phyloP scores from a whole-genome alignment of 1,139 yeast genomes.

The Pichia sp. region DNA sequence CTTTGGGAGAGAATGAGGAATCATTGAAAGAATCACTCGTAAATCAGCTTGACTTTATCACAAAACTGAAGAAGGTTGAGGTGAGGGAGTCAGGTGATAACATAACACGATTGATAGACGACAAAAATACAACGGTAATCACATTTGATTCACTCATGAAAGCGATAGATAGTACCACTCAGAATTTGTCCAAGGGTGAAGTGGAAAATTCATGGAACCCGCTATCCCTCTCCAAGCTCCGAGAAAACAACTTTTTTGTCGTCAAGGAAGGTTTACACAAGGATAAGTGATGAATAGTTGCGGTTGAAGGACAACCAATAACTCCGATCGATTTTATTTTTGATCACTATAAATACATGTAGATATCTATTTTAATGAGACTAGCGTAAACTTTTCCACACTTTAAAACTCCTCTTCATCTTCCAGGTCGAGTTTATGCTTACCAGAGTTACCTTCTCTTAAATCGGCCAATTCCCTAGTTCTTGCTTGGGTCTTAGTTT shows the following conservation, averaged over 20 bases:
- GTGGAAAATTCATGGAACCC: constrained; percentile 32
- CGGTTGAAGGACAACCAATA: background rate
- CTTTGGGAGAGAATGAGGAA: constrained; percentile 10
- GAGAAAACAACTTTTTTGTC: constrained; percentile 30
- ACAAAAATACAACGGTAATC: constrained; percentile 15
- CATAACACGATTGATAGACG: constrained; percentile 17
- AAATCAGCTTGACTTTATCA: constrained; percentile 24
- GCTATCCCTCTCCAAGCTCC: constrained; percentile 24
- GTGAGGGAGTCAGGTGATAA: background rate
- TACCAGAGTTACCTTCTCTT: constrained; percentile 53
- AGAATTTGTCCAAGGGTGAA: constrained; percentile 30
- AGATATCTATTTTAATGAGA: too few relatives aligned
- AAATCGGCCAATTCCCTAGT: constrained; percentile 68
- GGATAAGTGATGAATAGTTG: constrained; percentile 12
- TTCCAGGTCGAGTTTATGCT: constrained; percentile 49
- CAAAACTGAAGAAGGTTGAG: constrained; percentile 18
- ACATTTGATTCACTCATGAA: constrained; percentile 25
- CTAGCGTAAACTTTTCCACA: too few relatives aligned
- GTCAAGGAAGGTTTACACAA: constrained; percentile 35
- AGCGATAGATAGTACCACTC: constrained; percentile 18
- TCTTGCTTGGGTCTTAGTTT: constrained; percentile 76
- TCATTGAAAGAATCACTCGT: constrained; percentile 15
- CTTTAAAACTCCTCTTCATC: constrained; percentile 29
- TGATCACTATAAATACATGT: too few relatives aligned
- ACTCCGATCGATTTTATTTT: background rate